A percentile compares a stretch with the other conserved stretches of the same genome.
phyloP scores from a whole-genome alignment of 345 rosid species.

The Gynandropsis gynandra region DNA sequence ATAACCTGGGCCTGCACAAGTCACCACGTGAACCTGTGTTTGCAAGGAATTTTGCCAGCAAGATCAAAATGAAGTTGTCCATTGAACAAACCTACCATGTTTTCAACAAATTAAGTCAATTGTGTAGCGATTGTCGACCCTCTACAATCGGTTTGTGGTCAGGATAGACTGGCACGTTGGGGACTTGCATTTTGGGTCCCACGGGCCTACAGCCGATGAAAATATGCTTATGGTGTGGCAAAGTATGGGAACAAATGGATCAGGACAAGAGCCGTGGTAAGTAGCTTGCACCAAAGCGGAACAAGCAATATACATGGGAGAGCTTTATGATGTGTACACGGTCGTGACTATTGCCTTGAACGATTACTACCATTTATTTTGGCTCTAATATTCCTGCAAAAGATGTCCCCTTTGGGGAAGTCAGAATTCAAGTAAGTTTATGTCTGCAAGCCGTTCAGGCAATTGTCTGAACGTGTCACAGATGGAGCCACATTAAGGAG shows the following conservation, averaged over 20 bases:
- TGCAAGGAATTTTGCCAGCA: slow-evolving; percentile 19
- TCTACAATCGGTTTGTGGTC: slow-evolving; percentile 18
- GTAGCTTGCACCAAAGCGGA: slow-evolving; percentile 15
- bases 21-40: slow-evolving; percentile 7
- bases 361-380: slow-evolving; percentile 3
- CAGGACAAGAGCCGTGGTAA: slow-evolving; percentile 23
- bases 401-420: slow-evolving; percentile 16
- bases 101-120: slow-evolving; percentile 4
- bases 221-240: slow-evolving; percentile 14
- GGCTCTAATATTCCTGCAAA: not conserved
- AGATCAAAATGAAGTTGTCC: slow-evolving; percentile 17
- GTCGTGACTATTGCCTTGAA: slow-evolving; percentile 16
- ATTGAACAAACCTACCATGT: slow-evolving; percentile 27
- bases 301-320: slow-evolving; percentile 22
- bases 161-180: slow-evolving; percentile 10
- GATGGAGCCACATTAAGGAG: slow-evolving; percentile 19
- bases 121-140: slow-evolving; percentile 19
- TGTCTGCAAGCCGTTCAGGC: slow-evolving; percentile 2
- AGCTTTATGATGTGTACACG: slow-evolving; percentile 11
- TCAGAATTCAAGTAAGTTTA: slow-evolving; percentile 18
- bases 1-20: slow-evolving; percentile 21
- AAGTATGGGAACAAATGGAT: slow-evolving; percentile 26
- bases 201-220: slow-evolving; percentile 6
- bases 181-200: slow-evolving; percentile 16
- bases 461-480: slow-evolving; percentile 6